Base-by-base conservation (phyloP, 1,139 yeast genomes). In the Nakaseomyces delphensis region DNA sequence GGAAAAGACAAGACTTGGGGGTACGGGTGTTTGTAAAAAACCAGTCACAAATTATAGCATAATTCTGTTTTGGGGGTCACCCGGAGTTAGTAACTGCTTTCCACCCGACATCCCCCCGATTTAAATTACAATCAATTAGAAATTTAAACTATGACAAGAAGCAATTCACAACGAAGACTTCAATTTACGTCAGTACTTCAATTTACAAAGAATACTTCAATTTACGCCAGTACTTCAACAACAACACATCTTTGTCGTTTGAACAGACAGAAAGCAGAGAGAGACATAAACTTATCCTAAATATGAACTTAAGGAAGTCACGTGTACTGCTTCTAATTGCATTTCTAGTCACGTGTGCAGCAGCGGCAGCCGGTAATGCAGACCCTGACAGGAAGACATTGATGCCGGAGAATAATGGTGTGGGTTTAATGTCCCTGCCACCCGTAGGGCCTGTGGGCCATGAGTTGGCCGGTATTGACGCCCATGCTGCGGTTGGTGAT, bases 271-370 rank as follows among this genome's bases (percentile, higher is more conserved):
- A 27, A n/a, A 27, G 14, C 6, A 10, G n/a, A n/a, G n/a, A n/a
- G n/a, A n/a, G n/a, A n/a, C n/a, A n/a, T n/a, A n/a, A n/a, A n/a
- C n/a, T n/a, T n/a, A n/a, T n/a, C n/a, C n/a, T n/a, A n/a, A n/a
- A n/a, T n/a, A 31, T 31, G 35, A 31, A 31, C 8, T 14, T 31
- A 9, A 13, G 35, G 23, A 16, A 31, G 31, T 28, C 31, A 18
- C 18, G 33, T 14, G 33, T 16, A 29, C n/a, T 31, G 11, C 7
- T 31, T 19, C 35, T 31, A 2, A 31, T 31, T 18, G 35, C 35
- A 2, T 8, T 31, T 21, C 35, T 31, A 23, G 35, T 31, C 35
- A 31, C 14, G 35, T 31, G 35, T 19, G 23, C 10, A 9, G 18
- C 13, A 11, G 20, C 10, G 8, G 18, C 13, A 11, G 20, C 20